Evolutionary conservation across 495 filamentous ascomycete species (phyloP).

Genomic region (Neurospora sublineolata): DNA sequence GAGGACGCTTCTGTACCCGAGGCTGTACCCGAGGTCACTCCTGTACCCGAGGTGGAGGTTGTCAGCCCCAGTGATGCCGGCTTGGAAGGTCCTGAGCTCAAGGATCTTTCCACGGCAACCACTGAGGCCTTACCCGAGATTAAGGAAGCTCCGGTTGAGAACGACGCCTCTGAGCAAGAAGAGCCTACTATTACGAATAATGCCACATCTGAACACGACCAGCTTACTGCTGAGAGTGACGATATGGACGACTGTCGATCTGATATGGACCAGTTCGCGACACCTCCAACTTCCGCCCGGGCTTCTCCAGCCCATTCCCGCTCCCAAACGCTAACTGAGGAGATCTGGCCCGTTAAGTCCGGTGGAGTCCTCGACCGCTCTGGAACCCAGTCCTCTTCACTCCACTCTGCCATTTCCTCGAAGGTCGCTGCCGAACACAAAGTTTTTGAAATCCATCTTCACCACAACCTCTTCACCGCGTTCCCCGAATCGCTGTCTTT

Average conservation of each 20-base stretch:
- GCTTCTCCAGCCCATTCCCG: slow-evolving; percentile 31
- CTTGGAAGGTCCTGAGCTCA: not conserved
- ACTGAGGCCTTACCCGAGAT: not conserved
- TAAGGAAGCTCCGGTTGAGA: not conserved
- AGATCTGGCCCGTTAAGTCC: slow-evolving; percentile 52
- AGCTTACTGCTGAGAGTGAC: slow-evolving; percentile 10
- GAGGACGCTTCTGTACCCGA: slow-evolving; percentile 14
- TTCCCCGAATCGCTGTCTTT: slow-evolving; percentile 59
- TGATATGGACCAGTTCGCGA: slow-evolving; percentile 60
- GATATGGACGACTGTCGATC: slow-evolving; percentile 37
- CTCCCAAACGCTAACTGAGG: slow-evolving; percentile 27
- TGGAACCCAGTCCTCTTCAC: slow-evolving; percentile 44
- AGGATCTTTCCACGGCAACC: not conserved
- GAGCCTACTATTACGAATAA: not conserved
- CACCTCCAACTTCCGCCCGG: slow-evolving; percentile 39
- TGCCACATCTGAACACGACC: not conserved
- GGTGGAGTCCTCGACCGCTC: slow-evolving; percentile 66
- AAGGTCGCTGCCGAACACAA: slow-evolving; percentile 36
- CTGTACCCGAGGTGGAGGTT: not conserved
- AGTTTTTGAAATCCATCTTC: slow-evolving; percentile 48
- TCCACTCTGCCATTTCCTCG: slow-evolving; percentile 41
- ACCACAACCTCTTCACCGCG: slow-evolving; percentile 60
- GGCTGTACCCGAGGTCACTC: slow-evolving; percentile 4
- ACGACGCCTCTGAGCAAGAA: not conserved
- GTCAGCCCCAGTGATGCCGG: not conserved